Conservation (phyloP, 371 early-diverging fungal genomes). For the Mucor irregularis region DNA sequence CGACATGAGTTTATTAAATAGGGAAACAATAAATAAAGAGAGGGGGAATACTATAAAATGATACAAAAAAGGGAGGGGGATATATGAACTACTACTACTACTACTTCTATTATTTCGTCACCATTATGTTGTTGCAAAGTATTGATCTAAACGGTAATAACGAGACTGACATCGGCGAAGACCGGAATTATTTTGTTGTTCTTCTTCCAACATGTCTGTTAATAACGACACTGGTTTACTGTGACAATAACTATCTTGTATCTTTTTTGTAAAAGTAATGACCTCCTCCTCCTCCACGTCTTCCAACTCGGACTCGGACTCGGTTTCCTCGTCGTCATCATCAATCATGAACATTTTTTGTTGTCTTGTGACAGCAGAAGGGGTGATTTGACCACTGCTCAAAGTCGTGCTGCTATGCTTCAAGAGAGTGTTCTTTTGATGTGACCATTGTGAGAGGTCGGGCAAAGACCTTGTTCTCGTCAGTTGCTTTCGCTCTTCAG, state of each 20-base stretch:
- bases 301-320: background rate
- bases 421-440: background rate
- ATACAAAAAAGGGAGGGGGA: background rate
- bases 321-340: background rate
- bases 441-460: constrained; percentile 13
- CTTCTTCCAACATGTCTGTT: constrained; percentile 20
- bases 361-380: background rate
- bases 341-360: background rate
- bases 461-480: constrained; percentile 19
- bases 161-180: constrained; percentile 30
- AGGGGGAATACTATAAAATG: background rate
- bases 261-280: constrained; percentile 5
- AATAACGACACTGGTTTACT: constrained; percentile 17
- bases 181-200: constrained; percentile 7
- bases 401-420: background rate
- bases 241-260: background rate
- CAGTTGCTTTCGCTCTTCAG: background rate
- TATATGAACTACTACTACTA: background rate
- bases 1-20: background rate
- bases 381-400: too few relatives aligned
- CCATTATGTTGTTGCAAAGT: too few relatives aligned
- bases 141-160: constrained; percentile 25
- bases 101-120: constrained; percentile 1
- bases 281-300: background rate
- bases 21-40: background rate